Evolutionary conservation across 2,329 filamentous ascomycete genomes (phyloP).

Genomic region (Colletotrichum scovillei): DNA sequence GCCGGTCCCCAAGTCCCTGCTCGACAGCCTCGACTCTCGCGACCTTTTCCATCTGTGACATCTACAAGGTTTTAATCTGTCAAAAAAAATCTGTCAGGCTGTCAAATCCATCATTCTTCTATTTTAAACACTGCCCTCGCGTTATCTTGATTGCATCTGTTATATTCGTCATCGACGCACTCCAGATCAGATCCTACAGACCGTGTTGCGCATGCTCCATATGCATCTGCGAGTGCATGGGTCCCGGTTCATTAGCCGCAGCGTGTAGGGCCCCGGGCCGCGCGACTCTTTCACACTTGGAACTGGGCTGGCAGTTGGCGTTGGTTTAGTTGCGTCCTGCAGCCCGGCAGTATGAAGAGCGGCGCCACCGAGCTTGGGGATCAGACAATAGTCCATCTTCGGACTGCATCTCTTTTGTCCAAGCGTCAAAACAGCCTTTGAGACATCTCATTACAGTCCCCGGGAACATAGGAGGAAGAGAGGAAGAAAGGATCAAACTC

Average conservation of each 20-base stretch:
- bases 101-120: background rate
- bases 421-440: slow-evolving; percentile 21
- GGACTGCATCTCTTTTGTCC: slow-evolving; percentile 4
- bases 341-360: slow-evolving; percentile 21
- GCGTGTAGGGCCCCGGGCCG: background rate
- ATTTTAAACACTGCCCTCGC: background rate
- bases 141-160: background rate
- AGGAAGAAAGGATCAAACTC: background rate
- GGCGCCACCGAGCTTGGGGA: slow-evolving; percentile 9
- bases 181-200: background rate
- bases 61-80: background rate
- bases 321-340: background rate
- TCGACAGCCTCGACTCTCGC: background rate
- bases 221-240: slow-evolving; percentile 1
- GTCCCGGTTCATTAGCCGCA: background rate
- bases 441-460: slow-evolving; percentile 8
- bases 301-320: background rate
- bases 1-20: background rate
- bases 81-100: background rate
- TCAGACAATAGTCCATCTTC: slow-evolving; percentile 16
- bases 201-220: background rate
- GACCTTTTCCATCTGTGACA: background rate
- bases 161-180: background rate
- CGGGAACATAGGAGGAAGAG: background rate
- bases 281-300: background rate